phyloP scores from a whole-genome alignment of 306 rosid genomes.

The Erythrophleum fordii region DNA sequence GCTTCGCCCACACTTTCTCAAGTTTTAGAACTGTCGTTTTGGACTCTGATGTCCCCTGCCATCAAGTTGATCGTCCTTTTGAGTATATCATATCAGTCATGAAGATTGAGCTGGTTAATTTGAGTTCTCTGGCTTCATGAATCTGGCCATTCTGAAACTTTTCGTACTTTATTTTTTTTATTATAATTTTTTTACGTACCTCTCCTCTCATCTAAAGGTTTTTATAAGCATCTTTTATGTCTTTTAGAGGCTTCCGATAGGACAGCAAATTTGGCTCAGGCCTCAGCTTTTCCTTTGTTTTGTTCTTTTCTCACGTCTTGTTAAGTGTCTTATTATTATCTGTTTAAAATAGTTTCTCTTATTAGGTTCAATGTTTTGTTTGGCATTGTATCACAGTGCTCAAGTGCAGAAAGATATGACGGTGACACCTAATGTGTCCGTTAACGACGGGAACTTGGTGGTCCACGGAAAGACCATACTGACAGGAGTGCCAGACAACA shows the following conservation, averaged over 20 bases:
- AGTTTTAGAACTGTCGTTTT: background rate
- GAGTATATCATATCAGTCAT: too few relatives aligned
- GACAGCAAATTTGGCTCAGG: background rate
- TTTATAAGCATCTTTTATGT: too few relatives aligned
- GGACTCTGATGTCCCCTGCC: background rate
- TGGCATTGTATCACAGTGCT: constrained; percentile 34
- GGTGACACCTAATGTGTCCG: constrained; percentile 61
- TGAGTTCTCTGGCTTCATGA: too few relatives aligned
- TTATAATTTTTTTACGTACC: too few relatives aligned
- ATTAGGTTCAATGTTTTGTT: background rate
- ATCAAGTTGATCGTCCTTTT: background rate
- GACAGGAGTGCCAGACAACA: constrained; percentile 76
- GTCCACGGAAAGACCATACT: constrained; percentile 84
- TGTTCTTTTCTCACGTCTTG: background rate
- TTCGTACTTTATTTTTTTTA: background rate
- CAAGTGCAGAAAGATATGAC: constrained; percentile 64
- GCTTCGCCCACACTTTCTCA: background rate
- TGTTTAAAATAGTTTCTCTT: background rate
- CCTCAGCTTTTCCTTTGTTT: background rate
- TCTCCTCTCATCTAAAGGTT: too few relatives aligned
- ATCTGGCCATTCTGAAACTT: background rate
- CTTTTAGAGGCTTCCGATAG: background rate
- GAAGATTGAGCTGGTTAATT: too few relatives aligned
- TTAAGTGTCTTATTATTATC: background rate
- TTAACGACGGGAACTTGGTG: constrained; percentile 76